Evolutionary conservation across 331 rosid genomes (phyloP), one percentile per base, ranked within the genome.

Genomic region (Acacia pycnantha): DNA sequence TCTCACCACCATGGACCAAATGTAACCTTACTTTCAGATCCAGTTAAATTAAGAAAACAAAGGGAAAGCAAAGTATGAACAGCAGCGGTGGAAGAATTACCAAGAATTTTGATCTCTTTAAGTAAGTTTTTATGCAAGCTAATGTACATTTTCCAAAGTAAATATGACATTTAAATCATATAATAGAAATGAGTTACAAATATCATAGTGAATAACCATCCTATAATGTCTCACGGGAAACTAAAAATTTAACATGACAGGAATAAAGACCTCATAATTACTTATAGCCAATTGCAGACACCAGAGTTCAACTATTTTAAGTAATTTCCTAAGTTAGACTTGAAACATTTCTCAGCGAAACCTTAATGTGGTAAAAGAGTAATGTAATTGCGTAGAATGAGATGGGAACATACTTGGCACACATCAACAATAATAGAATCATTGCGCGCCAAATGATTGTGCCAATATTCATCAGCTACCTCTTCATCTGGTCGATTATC

Each of bases 391-490:
- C 48, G 53, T 67, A 66, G 41, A 65, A 83, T 56, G 81, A 84
- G 82, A 81, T n/a, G 58, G 84, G 77, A 58, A 82, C 89, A 78
- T 88, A 96, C 99, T 88, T 96, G 99, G 90, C 97, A 96, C 88
- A 94, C 91, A 76, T 96, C 99, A 84, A 96, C 99, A 82, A 96
- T 96, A 79, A 96, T 91, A 51, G 99, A 96, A 81, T 96, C 94
- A 84, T 94, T 96, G 77, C 99, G 97, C 82, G 95, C 97, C 90
- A 92, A 88, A 90, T 96, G 99, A 79, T 96, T 94, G 70, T 76
- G 90, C 99, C 99, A 96, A 83, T 96, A 96, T 83, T 92, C 99
- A 88, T 96, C 95, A 33, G 98, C 99, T 33, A 96, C 87, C 77
- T 94, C 97, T 77, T 87, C 90, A 90, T 94, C 98, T 3, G 87